phyloP scores from a whole-genome alignment of 1,284 basidiomycete species.

The Boletus albobrunnescens region DNA sequence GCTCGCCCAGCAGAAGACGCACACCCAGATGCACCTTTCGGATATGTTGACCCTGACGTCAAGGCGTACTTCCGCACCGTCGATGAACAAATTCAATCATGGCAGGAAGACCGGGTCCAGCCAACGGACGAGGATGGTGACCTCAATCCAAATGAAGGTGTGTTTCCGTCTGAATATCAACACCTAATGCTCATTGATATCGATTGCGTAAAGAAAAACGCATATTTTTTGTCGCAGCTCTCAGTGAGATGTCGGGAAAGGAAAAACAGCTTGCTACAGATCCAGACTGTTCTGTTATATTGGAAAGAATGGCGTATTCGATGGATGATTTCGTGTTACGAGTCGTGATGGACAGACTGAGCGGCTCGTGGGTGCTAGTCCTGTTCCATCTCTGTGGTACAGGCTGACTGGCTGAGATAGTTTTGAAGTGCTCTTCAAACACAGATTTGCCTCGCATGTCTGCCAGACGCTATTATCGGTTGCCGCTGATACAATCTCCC shows the following conservation, averaged over 20 bases:
- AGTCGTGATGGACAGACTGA: slow-evolving; percentile 81
- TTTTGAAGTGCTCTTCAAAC: slow-evolving; percentile 64
- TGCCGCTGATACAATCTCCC: slow-evolving; percentile 67
- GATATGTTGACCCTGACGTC: slow-evolving; percentile 80
- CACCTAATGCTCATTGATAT: not conserved
- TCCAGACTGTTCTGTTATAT: slow-evolving; percentile 82
- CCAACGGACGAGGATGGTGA: slow-evolving; percentile 44
- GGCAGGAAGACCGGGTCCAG: slow-evolving; percentile 56
- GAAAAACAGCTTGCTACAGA: slow-evolving; percentile 89
- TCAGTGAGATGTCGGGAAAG: slow-evolving; percentile 80
- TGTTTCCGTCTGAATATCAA: not conserved
- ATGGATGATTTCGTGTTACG: slow-evolving; percentile 92
- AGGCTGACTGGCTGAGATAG: slow-evolving; percentile 35
- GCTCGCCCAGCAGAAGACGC: slow-evolving; percentile 35
- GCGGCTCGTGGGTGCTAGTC: slow-evolving; percentile 68
- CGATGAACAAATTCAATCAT: slow-evolving; percentile 80
- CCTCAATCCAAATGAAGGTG: slow-evolving; percentile 74
- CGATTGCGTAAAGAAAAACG: slow-evolving; percentile 57
- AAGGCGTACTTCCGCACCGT: slow-evolving; percentile 90
- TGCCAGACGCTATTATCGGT: slow-evolving; percentile 82
- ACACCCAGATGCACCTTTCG: slow-evolving; percentile 78
- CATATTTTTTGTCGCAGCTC: slow-evolving; percentile 79
- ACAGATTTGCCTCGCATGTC: slow-evolving; percentile 91
- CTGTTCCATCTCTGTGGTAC: not conserved
- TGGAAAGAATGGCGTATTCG: slow-evolving; percentile 84